Evolutionary conservation across 345 rosid species (phyloP).

Genomic region (Citrus sp.): DNA sequence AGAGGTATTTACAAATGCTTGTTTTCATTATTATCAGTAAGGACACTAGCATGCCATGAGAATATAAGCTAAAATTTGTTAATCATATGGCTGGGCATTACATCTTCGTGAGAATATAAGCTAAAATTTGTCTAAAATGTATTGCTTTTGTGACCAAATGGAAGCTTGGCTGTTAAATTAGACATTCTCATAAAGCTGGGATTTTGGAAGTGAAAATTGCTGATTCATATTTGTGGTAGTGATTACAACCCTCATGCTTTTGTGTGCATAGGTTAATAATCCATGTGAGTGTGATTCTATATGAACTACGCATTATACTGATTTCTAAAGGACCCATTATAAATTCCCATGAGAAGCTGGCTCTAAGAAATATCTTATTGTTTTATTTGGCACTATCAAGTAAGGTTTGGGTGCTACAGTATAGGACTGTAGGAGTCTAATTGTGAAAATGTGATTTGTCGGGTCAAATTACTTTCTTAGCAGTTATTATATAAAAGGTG

Average conservation of each 20-base stretch:
- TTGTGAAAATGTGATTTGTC: background rate
- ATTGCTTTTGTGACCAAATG: background rate
- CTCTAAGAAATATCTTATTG: background rate
- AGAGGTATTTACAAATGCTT: slow-evolving; percentile 32
- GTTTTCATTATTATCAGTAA: background rate
- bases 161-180: background rate
- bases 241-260: background rate
- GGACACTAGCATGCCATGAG: background rate
- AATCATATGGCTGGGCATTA: background rate
- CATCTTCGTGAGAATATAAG: background rate
- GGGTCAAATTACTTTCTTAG: background rate
- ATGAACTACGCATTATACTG: background rate
- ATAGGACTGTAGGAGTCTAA: background rate
- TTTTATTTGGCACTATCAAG: background rate
- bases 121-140: background rate
- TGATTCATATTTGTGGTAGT: background rate
- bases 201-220: background rate
- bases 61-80: background rate
- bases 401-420: background rate
- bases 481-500: background rate
- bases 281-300: background rate
- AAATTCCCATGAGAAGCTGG: background rate
- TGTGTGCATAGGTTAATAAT: background rate
- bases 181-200: background rate
- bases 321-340: background rate